Evolutionary conservation across 2,329 filamentous ascomycete species (phyloP).

Genomic region (Calonectria crousiana): DNA sequence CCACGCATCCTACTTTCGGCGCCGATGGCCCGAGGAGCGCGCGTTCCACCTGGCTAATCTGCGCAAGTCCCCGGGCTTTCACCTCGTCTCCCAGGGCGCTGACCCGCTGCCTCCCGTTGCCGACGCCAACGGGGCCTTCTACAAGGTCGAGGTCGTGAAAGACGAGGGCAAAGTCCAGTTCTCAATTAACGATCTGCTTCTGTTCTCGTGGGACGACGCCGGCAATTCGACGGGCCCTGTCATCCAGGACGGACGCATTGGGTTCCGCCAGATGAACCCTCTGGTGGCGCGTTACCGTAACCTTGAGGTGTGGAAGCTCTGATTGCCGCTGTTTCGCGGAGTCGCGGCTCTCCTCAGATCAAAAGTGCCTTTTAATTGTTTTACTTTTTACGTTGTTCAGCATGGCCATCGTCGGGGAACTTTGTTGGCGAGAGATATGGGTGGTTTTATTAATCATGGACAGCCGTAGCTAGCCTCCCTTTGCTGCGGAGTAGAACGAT

Average conservation of each 20-base stretch:
- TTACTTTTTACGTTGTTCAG: too few species aligned
- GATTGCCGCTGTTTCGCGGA: not conserved
- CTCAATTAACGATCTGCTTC: slow-evolving; percentile 30
- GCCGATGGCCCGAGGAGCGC: slow-evolving; percentile 40
- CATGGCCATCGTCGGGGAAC: not conserved
- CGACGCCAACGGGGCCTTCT: slow-evolving; percentile 36
- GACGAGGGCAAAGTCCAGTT: slow-evolving; percentile 34
- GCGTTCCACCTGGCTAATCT: slow-evolving; percentile 40
- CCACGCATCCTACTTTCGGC: slow-evolving; percentile 41
- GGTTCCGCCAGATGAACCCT: slow-evolving; percentile 39
- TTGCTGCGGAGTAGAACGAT: not conserved
- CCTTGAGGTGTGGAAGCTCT: slow-evolving; percentile 39
- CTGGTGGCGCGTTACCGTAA: slow-evolving; percentile 38
- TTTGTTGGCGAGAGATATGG: not conserved
- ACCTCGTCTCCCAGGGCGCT: slow-evolving; percentile 39
- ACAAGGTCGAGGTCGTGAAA: slow-evolving; percentile 39
- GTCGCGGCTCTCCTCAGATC: not conserved
- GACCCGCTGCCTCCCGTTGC: slow-evolving; percentile 36
- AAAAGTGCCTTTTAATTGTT: not conserved
- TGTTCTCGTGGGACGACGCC: slow-evolving; percentile 37
- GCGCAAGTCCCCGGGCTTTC: slow-evolving; percentile 39
- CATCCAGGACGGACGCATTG: slow-evolving; percentile 34
- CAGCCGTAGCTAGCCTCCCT: not conserved
- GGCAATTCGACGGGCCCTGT: slow-evolving; percentile 36
- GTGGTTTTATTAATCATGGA: not conserved